Evolutionary conservation across 2,329 filamentous ascomycete genomes (phyloP).

Genomic region (Curvularia lunata): DNA sequence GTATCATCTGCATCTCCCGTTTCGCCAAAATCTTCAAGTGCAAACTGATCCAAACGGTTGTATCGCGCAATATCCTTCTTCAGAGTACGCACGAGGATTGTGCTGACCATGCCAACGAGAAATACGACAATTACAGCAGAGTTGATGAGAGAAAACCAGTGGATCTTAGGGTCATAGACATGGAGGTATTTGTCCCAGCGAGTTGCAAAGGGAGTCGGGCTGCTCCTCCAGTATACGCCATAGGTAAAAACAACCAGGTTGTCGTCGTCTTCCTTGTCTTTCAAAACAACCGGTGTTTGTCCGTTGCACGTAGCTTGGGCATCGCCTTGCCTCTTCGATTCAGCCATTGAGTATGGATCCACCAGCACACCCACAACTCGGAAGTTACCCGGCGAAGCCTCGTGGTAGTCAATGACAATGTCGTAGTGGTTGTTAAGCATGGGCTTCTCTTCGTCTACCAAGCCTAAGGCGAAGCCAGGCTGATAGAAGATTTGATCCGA

Average conservation of each 20-base stretch:
- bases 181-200: constrained; percentile 99
- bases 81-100: constrained; percentile 85
- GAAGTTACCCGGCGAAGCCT: constrained; percentile 73
- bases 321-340: constrained; percentile 60
- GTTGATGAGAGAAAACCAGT: constrained; percentile 98
- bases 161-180: constrained; percentile 96
- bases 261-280: constrained; percentile 65
- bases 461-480: constrained; percentile 84
- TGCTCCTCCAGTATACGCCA: constrained; percentile 86
- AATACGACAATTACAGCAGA: constrained; percentile 95
- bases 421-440: constrained; percentile 94
- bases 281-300: constrained; percentile 67
- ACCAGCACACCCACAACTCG: constrained; percentile 93
- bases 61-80: constrained; percentile 96
- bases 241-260: constrained; percentile 80
- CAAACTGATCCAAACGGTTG: constrained; percentile 91
- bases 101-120: constrained; percentile 86
- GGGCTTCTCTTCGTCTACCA: constrained; percentile 60
- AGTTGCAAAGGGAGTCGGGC: constrained; percentile 88
- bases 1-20: constrained; percentile 81
- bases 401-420: constrained; percentile 90
- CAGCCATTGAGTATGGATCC: constrained; percentile 74
- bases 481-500: constrained; percentile 84
- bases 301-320: constrained; percentile 68
- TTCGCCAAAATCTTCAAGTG: constrained; percentile 84